Conservation (phyloP, 2,329 filamentous ascomycete genomes). For the Penicillium aurantiogriseum region DNA sequence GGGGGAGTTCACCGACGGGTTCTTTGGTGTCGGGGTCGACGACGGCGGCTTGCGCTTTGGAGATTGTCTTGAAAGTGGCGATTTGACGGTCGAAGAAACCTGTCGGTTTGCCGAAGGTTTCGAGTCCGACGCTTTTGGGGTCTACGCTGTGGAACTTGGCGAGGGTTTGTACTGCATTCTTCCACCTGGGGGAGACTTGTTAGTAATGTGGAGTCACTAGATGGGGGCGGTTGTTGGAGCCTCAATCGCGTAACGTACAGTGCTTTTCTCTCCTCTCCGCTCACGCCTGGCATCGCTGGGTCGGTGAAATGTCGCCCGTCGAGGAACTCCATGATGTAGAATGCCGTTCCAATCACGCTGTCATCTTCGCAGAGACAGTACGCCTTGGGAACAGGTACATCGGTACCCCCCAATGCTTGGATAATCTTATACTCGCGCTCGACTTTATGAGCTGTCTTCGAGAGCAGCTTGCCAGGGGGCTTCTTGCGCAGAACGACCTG, state of each 20-base stretch:
- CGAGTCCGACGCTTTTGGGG: constrained; percentile 65
- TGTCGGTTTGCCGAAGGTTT: constrained; percentile 66
- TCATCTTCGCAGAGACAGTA: constrained; percentile 84
- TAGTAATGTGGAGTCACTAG: neutral
- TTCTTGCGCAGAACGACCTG: constrained; percentile 95
- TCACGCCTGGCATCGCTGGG: constrained; percentile 72
- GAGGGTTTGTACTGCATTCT: constrained; percentile 75
- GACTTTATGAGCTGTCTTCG: constrained; percentile 91
- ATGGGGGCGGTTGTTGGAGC: constrained; percentile 5
- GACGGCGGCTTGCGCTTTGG: constrained; percentile 70
- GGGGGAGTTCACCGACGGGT: constrained; percentile 76
- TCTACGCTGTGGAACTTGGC: constrained; percentile 79
- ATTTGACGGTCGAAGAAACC: constrained; percentile 88
- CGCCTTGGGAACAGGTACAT: constrained; percentile 81
- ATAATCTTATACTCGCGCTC: constrained; percentile 94
- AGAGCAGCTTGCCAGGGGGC: constrained; percentile 89
- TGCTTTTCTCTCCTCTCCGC: constrained; percentile 64
- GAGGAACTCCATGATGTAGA: constrained; percentile 96
- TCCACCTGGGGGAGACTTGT: constrained; percentile 60
- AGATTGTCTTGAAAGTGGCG: constrained; percentile 76
- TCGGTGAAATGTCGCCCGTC: constrained; percentile 93
- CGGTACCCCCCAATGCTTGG: constrained; percentile 72
- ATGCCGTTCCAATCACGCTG: constrained; percentile 78
- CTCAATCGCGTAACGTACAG: constrained; percentile 53
- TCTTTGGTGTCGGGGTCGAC: constrained; percentile 73